Evolutionary conservation across 495 filamentous ascomycete species (phyloP).

Genomic region (Parathielavia appendiculata): DNA sequence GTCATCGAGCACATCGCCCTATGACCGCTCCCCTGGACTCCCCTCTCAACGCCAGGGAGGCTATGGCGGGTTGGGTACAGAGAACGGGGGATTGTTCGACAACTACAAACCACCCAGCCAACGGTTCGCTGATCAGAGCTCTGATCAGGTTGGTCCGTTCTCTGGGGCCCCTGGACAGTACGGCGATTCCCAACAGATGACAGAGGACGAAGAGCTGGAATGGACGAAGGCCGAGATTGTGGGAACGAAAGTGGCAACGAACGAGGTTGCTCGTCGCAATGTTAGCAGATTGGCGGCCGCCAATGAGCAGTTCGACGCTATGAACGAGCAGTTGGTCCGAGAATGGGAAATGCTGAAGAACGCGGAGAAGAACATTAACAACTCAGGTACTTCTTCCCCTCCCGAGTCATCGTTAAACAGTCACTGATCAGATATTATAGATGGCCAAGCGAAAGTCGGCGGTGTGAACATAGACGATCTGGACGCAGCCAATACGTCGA

Average conservation of each 20-base stretch:
- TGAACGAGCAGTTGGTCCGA: not conserved
- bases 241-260: constrained; percentile 38
- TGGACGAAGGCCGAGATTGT: constrained; percentile 23
- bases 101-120: constrained; percentile 49
- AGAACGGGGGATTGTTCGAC: constrained; percentile 58
- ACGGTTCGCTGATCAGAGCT: constrained; percentile 7
- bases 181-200: constrained; percentile 64
- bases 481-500: not conserved
- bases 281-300: not conserved
- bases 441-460: not conserved
- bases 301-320: not conserved
- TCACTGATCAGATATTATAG: not conserved
- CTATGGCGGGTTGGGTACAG: constrained; percentile 63
- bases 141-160: constrained; percentile 36
- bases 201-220: constrained; percentile 49
- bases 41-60: constrained; percentile 52
- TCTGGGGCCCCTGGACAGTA: constrained; percentile 36
- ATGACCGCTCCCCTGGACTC: not conserved
- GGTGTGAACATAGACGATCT: constrained; percentile 2
- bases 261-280: not conserved
- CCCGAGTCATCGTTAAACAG: too few species aligned
- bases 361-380: not conserved
- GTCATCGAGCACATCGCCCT: constrained; percentile 50
- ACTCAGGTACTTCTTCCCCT: too few species aligned
- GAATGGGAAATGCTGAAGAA: not conserved